phyloP scores from a whole-genome alignment of 1,139 yeast genomes.

The Sugiyamaella sp. region DNA sequence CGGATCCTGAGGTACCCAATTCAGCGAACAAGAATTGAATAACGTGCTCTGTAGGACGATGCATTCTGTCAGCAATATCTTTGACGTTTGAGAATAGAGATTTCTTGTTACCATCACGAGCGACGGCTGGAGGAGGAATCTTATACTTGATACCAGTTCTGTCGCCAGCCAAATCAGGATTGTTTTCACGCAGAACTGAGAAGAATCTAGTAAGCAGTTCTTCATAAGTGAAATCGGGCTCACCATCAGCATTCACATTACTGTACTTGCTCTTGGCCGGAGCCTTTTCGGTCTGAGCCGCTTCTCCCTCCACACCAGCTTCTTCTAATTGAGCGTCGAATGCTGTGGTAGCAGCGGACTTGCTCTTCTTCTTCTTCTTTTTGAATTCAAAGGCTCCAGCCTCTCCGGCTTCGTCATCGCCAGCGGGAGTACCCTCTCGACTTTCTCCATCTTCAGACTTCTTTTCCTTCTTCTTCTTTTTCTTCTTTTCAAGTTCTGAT shows the following conservation, averaged over 20 bases:
- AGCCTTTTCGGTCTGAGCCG: constrained; percentile 43
- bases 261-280: constrained; percentile 30
- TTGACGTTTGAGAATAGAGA: constrained; percentile 95
- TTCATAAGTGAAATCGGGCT: constrained; percentile 74
- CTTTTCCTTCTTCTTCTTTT: constrained; percentile 51
- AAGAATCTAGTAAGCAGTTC: constrained; percentile 82
- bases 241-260: constrained; percentile 40
- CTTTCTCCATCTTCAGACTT: constrained; percentile 51
- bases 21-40: constrained; percentile 97
- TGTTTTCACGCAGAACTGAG: constrained; percentile 81
- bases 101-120: constrained; percentile 97
- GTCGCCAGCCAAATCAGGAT: constrained; percentile 98
- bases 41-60: constrained; percentile 95
- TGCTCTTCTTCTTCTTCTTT: constrained; percentile 82
- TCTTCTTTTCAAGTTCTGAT: constrained; percentile 18
- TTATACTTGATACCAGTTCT: constrained; percentile 90
- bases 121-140: constrained; percentile 96
- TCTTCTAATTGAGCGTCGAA: constrained; percentile 88
- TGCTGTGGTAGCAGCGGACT: constrained; percentile 63
- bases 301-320: constrained; percentile 66
- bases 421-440: constrained; percentile 44
- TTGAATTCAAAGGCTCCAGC: constrained; percentile 73
- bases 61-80: constrained; percentile 90
- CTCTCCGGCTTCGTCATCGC: constrained; percentile 33
- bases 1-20: constrained; percentile 98